These are phyloP conservation scores for Citrullus colocynthis DNA, from an alignment of 306 rosid species.

Conservation along the genomic window DNA sequence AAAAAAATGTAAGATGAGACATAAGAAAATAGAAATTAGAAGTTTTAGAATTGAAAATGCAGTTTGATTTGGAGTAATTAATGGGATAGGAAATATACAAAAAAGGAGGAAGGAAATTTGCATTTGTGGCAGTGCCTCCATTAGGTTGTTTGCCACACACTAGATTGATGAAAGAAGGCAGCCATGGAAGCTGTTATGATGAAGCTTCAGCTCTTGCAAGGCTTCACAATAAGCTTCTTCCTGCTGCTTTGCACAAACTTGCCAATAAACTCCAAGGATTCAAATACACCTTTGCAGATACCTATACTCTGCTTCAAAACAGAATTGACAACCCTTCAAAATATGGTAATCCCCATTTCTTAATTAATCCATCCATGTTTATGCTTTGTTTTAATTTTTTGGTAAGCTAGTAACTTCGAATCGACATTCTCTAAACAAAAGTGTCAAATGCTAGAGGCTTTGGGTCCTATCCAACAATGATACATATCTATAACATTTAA, in stretches of 20 bases:
- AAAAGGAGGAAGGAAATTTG: conserved; percentile 49
- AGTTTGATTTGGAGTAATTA: not conserved
- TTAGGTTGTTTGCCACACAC: conserved; percentile 18
- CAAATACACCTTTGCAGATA: conserved; percentile 23
- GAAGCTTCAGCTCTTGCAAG: conserved; percentile 15
- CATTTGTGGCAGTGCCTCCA: conserved; percentile 12
- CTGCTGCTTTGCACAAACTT: conserved; percentile 12
- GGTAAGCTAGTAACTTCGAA: too few species aligned
- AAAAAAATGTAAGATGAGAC: too few species aligned
- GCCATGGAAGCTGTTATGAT: conserved; percentile 17
- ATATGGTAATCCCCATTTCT: conserved; percentile 18
- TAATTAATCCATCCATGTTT: not conserved
- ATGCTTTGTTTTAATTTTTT: too few species aligned
- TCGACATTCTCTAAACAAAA: too few species aligned
- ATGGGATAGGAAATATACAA: conserved; percentile 21
- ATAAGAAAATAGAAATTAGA: too few species aligned
- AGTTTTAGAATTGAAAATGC: too few species aligned
- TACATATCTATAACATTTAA: not conserved
- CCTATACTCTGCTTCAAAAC: not conserved
- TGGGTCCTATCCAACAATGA: too few species aligned
- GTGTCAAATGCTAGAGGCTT: too few species aligned
- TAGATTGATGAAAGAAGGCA: conserved; percentile 10
- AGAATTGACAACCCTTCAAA: conserved; percentile 24
- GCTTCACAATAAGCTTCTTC: conserved; percentile 26
- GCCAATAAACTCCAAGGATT: conserved; percentile 19